Percentiles rank a stretch among this genome's conserved stretches.
Conservation (phyloP, 1,284 basidiomycete species). For the Sphaerobolus stellatus region DNA sequence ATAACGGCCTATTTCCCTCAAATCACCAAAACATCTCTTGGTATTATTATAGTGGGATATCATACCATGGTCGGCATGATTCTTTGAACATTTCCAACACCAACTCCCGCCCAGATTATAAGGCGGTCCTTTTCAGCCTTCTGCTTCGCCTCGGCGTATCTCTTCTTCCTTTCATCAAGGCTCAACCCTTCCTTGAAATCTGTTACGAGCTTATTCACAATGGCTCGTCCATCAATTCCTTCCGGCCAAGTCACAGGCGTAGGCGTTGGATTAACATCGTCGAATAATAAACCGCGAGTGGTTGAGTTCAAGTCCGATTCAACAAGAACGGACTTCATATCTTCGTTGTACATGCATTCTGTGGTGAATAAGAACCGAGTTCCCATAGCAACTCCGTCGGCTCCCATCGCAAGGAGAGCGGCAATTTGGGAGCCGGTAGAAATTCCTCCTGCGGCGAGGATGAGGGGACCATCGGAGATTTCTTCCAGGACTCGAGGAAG, state of each 20-base stretch:
- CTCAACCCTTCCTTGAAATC: background rate
- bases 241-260: background rate
- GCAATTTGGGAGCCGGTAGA: constrained; percentile 50
- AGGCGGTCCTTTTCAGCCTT: no score
- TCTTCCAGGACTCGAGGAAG: constrained; percentile 54
- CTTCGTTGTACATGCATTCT: background rate
- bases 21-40: no score
- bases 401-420: background rate
- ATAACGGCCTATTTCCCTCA: no score
- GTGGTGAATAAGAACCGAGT: background rate
- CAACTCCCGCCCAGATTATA: no score
- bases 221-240: background rate
- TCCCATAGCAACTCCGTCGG: background rate
- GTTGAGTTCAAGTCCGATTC: background rate
- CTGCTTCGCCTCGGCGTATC: background rate
- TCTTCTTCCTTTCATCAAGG: background rate
- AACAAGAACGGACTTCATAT: background rate
- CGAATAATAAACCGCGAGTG: background rate
- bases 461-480: constrained; percentile 41
- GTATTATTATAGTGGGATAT: no score
- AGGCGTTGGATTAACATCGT: background rate
- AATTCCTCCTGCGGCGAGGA: constrained; percentile 62
- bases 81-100: no score
- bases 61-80: no score
- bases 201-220: background rate